These are phyloP conservation scores for Pachyrhizus erosus DNA, from an alignment of 306 rosid species.

Conservation along the genomic window DNA sequence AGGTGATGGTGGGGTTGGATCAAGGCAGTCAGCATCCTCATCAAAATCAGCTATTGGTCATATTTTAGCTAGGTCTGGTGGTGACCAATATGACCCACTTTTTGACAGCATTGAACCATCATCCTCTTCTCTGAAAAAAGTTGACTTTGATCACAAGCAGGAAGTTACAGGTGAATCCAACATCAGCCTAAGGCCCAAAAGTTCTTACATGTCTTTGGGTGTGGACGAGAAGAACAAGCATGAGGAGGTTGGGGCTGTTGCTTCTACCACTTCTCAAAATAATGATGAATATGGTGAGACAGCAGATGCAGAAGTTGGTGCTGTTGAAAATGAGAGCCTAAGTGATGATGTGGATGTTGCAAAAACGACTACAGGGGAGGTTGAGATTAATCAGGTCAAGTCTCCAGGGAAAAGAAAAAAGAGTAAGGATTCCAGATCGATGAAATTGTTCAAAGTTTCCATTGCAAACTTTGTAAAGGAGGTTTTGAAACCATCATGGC, in stretches of 20 bases:
- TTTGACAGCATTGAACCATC: slow-evolving; percentile 85
- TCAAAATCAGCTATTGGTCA: slow-evolving; percentile 63
- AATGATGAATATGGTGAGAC: slow-evolving; percentile 92
- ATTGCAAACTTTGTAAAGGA: slow-evolving; percentile 96
- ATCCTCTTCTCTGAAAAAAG: slow-evolving; percentile 49
- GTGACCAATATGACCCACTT: slow-evolving; percentile 90
- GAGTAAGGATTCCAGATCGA: slow-evolving; percentile 84
- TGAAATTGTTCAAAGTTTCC: slow-evolving; percentile 82
- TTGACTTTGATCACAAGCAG: slow-evolving; percentile 57
- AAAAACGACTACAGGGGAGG: slow-evolving; percentile 59
- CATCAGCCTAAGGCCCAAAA: slow-evolving; percentile 55
- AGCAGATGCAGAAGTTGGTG: slow-evolving; percentile 90
- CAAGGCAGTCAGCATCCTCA: slow-evolving; percentile 62
- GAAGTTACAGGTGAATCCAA: slow-evolving; percentile 68
- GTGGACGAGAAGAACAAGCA: slow-evolving; percentile 65
- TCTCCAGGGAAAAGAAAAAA: slow-evolving; percentile 78
- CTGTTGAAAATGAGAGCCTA: slow-evolving; percentile 75
- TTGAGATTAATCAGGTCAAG: slow-evolving; percentile 74
- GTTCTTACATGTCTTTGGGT: slow-evolving; percentile 62
- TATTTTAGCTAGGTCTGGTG: slow-evolving; percentile 58
- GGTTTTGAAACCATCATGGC: slow-evolving; percentile 94
- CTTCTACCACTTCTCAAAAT: slow-evolving; percentile 77
- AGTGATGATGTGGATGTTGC: slow-evolving; percentile 56
- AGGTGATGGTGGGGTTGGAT: slow-evolving; percentile 58
- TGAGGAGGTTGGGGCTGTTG: slow-evolving; percentile 64